Conservation (phyloP, 2,329 filamentous ascomycete species). For the Botryotinia calthae region DNA sequence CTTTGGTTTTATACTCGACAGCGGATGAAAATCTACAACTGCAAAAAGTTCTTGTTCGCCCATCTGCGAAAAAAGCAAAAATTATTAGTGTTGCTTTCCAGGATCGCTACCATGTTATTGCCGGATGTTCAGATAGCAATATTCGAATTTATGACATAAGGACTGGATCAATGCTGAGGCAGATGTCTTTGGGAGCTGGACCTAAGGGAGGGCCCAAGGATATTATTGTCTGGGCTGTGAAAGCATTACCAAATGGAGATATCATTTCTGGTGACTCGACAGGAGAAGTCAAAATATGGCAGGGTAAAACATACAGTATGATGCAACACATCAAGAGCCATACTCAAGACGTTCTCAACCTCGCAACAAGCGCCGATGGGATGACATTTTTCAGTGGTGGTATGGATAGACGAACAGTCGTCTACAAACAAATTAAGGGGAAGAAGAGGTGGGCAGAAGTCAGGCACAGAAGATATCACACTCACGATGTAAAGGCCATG, state of each 20-base stretch:
- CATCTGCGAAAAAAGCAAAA: constrained; percentile 78
- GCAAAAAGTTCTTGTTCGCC: constrained; percentile 69
- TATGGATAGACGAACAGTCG: constrained; percentile 82
- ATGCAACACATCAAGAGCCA: constrained; percentile 83
- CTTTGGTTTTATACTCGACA: constrained; percentile 81
- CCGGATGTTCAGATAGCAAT: constrained; percentile 94
- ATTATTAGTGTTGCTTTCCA: constrained; percentile 92
- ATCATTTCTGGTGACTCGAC: constrained; percentile 95
- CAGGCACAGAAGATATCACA: constrained; percentile 83
- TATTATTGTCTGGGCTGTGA: constrained; percentile 90
- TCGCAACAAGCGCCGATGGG: constrained; percentile 80
- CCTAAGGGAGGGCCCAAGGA: constrained; percentile 75
- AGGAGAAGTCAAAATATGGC: constrained; percentile 90
- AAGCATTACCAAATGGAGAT: constrained; percentile 79
- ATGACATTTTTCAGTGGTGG: constrained; percentile 82
- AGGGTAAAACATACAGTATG: constrained; percentile 87
- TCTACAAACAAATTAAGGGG: constrained; percentile 69
- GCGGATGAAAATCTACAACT: constrained; percentile 81
- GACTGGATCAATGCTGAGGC: constrained; percentile 71
- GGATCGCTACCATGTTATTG: constrained; percentile 75
- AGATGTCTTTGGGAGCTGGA: constrained; percentile 82
- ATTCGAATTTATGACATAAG: constrained; percentile 87
- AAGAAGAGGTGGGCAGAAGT: constrained; percentile 76
- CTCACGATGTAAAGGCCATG: constrained; percentile 94
- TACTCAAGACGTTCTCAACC: constrained; percentile 83